Conservation (phyloP, 345 rosid species). For the Acer campestre region DNA sequence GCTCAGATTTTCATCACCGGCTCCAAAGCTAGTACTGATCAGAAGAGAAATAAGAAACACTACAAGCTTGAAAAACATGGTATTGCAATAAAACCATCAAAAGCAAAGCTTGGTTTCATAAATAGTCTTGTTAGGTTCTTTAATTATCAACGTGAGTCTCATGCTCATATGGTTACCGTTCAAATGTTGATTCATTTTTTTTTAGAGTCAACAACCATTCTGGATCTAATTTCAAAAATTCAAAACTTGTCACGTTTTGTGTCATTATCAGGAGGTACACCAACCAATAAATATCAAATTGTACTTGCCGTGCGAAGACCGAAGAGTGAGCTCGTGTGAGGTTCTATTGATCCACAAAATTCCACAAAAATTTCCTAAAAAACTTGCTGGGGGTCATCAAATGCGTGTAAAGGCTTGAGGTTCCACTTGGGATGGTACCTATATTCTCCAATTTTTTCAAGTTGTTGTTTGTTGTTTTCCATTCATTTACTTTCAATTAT, state of each 20-base stretch:
- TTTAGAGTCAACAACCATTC: no score
- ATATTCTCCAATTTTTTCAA: no score
- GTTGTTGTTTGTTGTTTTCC: no score
- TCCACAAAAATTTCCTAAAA: background rate
- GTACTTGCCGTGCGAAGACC: background rate
- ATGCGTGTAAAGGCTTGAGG: background rate
- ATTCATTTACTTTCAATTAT: no score
- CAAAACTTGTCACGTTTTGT: no score
- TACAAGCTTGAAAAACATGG: slow-evolving; percentile 25
- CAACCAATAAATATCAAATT: no score
- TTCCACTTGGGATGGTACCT: no score
- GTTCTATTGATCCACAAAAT: no score
- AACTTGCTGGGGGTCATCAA: background rate
- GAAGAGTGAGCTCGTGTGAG: no score
- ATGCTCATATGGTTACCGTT: background rate
- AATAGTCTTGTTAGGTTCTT: background rate
- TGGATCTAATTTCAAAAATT: no score
- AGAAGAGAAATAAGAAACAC: background rate
- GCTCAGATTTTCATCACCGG: slow-evolving; percentile 10
- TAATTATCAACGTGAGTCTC: background rate
- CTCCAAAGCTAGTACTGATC: slow-evolving; percentile 1
- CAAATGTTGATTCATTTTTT: background rate
- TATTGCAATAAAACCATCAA: no score
- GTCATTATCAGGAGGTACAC: background rate
- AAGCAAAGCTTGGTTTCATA: background rate